Base-by-base conservation (phyloP, 1,284 basidiomycete species). In the Pseudozyma tsukubaensis region DNA sequence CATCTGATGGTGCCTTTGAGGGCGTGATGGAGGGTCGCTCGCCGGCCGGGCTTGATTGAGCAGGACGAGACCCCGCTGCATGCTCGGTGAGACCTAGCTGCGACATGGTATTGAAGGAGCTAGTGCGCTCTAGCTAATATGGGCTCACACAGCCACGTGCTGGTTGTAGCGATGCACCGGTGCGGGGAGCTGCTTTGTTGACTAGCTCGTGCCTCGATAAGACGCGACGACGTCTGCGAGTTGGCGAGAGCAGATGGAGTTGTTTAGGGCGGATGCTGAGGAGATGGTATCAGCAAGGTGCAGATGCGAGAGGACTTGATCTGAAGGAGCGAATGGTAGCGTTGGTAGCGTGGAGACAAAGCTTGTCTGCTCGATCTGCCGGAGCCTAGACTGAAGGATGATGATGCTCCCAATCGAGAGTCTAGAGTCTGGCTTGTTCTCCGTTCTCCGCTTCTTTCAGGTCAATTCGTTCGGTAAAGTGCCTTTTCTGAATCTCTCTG, bases 71-170 rank as follows among this genome's bases (percentile, higher is more conserved):
- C 24, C 29, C 43, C 43, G 44, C 19, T 13, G 48, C 36, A 29
- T 49, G 57, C 49, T 59, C 49, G 14, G 55, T 24, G 10, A 50
- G 37, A 44, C 68, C 68, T 14, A 47, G 45, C 43, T 71, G 68
- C 37, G 68, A 65, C 68, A 65, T 71, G 39, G 19, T 13, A n/a
- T 32, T 9, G 35, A 43, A 36, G 6, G 19, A 16, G 40, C 29
- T 35, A 7, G 12, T 10, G 36, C 13, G 51, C 37, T 24, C 42
- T 32, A n/a, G 24, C 37, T 13, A 18, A 7, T 53, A 42, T 12
- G 45, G 9, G 11, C 24, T 34, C 18, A 34, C 9, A 29, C 3
- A 29, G 6, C 24, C 24, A 6, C 24, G 24, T 29, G 24, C 24
- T 29, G 24, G 24, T 29, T 29, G 24, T 3, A 3, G 24, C 24